phyloP scores from a whole-genome alignment of 306 rosid species.

The Urtica urens region DNA sequence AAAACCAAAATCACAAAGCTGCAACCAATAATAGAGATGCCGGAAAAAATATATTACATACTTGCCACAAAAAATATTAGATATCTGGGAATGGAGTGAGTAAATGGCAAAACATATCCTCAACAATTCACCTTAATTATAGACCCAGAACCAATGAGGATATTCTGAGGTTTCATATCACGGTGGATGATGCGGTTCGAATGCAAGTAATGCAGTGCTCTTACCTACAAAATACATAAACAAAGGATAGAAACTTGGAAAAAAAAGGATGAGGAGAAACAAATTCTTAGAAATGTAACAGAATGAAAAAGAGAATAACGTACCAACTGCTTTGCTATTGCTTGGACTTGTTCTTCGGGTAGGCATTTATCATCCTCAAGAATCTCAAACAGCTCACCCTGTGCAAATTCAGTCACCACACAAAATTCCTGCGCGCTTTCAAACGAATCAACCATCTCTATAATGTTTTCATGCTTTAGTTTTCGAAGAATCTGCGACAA shows the following conservation, averaged over 20 bases:
- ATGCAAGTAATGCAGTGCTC: constrained; percentile 86
- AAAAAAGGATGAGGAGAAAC: neutral
- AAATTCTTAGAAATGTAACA: neutral
- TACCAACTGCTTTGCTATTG: constrained; percentile 98
- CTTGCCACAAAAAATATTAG: neutral
- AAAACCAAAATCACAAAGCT: constrained; percentile 99
- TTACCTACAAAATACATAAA: constrained; percentile 47
- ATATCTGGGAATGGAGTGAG: neutral
- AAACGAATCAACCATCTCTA: constrained; percentile 96
- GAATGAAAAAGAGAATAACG: constrained; percentile 15
- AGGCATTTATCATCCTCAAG: constrained; percentile 97
- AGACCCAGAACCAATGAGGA: constrained; percentile 93
- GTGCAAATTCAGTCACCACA: constrained; percentile 94
- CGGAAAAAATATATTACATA: neutral
- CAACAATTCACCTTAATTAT: constrained; percentile 64
- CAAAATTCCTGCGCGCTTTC: constrained; percentile 96
- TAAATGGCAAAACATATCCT: neutral
- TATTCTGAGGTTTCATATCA: constrained; percentile 98
- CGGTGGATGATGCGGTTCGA: constrained; percentile 96
- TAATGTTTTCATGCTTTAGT: constrained; percentile 89
- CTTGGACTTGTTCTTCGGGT: constrained; percentile 98
- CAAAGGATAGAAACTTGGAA: neutral
- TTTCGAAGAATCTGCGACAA: constrained; percentile 76
- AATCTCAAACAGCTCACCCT: constrained; percentile 97
- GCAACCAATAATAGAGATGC: constrained; percentile 15